Percentiles rank a stretch among this genome's conserved stretches.
These are phyloP conservation scores for Chrysoporthe deuterocubensis DNA, from an alignment of 2,329 filamentous ascomycete species.

Conservation along the genomic window DNA sequence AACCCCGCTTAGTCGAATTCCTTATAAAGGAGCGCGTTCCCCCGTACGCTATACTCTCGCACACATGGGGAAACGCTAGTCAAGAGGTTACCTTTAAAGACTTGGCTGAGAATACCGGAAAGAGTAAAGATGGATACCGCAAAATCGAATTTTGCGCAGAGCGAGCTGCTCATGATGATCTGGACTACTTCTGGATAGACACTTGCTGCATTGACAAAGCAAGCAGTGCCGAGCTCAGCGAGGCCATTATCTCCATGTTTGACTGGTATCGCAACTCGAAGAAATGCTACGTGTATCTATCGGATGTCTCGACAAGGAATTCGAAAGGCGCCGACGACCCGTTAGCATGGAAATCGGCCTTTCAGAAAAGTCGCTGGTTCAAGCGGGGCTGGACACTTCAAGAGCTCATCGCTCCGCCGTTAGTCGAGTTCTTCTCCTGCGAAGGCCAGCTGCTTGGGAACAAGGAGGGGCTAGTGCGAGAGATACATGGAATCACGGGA, in stretches of 20 bases:
- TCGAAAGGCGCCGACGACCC: neutral
- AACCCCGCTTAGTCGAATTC: neutral
- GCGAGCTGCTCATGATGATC: neutral
- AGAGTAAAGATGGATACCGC: neutral
- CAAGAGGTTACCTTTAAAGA: neutral
- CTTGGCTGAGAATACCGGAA: neutral
- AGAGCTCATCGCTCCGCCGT: conserved; percentile 60
- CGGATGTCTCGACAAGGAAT: neutral
- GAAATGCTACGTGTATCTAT: conserved; percentile 27
- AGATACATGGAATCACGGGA: conserved; percentile 30
- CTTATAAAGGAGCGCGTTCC: neutral
- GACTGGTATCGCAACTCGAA: conserved; percentile 26
- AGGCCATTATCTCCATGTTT: conserved; percentile 33
- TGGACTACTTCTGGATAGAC: conserved; percentile 31
- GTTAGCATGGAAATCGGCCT: neutral
- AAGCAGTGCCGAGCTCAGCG: conserved; percentile 27
- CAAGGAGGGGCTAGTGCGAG: conserved; percentile 28
- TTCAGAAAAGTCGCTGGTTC: conserved; percentile 36
- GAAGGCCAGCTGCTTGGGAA: conserved; percentile 37
- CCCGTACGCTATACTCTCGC: neutral
- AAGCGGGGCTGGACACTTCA: conserved; percentile 64
- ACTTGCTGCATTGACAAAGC: conserved; percentile 33
- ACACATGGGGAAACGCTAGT: neutral
- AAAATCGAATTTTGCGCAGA: neutral
- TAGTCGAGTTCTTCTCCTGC: conserved; percentile 37